phyloP scores from a whole-genome alignment of 805 yeast genomes.

The Starmerella vitae region DNA sequence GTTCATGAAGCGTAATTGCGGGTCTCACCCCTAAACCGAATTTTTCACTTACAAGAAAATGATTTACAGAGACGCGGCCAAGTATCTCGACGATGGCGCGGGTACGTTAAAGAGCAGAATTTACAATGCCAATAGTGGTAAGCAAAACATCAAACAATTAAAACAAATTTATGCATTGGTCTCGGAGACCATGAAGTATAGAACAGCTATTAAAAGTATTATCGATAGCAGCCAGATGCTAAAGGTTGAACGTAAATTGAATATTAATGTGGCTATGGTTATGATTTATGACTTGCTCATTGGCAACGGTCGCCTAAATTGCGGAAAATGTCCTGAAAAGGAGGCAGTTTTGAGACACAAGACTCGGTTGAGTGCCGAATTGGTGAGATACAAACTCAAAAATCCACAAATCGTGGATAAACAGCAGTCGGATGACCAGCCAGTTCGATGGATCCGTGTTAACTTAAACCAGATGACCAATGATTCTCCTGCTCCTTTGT shows the following conservation, averaged over 20 bases:
- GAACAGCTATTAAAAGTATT: constrained; percentile 46
- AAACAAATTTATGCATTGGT: constrained; percentile 79
- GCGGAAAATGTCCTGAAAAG: constrained; percentile 78
- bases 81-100: constrained; percentile 21
- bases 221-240: constrained; percentile 58
- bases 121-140: constrained; percentile 13
- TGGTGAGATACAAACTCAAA: constrained; percentile 61
- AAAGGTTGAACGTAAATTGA: constrained; percentile 35
- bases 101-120: constrained; percentile 28
- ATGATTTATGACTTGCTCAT: constrained; percentile 72
- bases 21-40: too few species aligned
- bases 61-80: constrained; percentile 22
- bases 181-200: constrained; percentile 59
- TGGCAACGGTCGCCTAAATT: constrained; percentile 69
- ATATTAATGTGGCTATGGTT: constrained; percentile 43
- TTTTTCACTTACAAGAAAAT: constrained; percentile 5
- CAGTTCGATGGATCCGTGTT: constrained; percentile 39
- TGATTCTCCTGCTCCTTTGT: constrained; percentile 26
- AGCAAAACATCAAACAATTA: constrained; percentile 36
- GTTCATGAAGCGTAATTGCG: too few species aligned
- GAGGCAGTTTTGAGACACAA: constrained; percentile 66
- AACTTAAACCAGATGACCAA: constrained; percentile 45
- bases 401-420: constrained; percentile 29
- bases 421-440: constrained; percentile 18
- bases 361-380: constrained; percentile 70